Evolutionary conservation across 176 grass and related monocot genomes (phyloP).

Genomic region (Luzula sylvatica): DNA sequence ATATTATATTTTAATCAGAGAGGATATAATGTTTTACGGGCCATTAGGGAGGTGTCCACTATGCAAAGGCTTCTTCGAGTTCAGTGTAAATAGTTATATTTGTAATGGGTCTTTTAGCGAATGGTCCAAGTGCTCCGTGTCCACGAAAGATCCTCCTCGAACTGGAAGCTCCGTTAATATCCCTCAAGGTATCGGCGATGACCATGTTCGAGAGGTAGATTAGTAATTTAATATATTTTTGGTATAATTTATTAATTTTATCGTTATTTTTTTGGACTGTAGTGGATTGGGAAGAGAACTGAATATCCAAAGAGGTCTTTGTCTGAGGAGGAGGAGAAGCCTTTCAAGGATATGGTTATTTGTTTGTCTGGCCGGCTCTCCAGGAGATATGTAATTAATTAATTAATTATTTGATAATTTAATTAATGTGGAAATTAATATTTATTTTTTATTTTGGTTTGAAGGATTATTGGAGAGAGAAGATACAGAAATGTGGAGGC

Average conservation of each 20-base stretch:
- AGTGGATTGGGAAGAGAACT: constrained; percentile 50
- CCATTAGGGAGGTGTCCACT: constrained; percentile 48
- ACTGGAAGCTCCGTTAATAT: constrained; percentile 25
- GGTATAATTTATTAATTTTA: no score
- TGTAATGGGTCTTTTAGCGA: constrained; percentile 43
- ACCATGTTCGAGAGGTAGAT: constrained; percentile 31
- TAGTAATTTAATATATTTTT: background rate
- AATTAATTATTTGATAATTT: constrained; percentile 2
- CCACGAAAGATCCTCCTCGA: constrained; percentile 31
- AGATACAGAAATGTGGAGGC: constrained; percentile 75
- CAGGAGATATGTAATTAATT: constrained; percentile 45
- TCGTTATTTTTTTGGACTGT: constrained; percentile 8
- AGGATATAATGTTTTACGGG: constrained; percentile 75
- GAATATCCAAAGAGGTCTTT: constrained; percentile 34
- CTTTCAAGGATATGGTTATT: constrained; percentile 53
- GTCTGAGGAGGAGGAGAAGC: constrained; percentile 25
- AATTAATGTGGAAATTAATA: background rate
- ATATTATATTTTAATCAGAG: constrained; percentile 20
- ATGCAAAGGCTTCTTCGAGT: constrained; percentile 49
- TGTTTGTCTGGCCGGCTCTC: constrained; percentile 73
- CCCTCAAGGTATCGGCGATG: constrained; percentile 35
- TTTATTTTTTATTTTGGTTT: constrained; percentile 3
- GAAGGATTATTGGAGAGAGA: constrained; percentile 58
- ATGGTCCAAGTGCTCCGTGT: constrained; percentile 52
- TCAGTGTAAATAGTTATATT: constrained; percentile 36